Conservation (phyloP, 257 asterid genomes). For the Lycium barbarum region DNA sequence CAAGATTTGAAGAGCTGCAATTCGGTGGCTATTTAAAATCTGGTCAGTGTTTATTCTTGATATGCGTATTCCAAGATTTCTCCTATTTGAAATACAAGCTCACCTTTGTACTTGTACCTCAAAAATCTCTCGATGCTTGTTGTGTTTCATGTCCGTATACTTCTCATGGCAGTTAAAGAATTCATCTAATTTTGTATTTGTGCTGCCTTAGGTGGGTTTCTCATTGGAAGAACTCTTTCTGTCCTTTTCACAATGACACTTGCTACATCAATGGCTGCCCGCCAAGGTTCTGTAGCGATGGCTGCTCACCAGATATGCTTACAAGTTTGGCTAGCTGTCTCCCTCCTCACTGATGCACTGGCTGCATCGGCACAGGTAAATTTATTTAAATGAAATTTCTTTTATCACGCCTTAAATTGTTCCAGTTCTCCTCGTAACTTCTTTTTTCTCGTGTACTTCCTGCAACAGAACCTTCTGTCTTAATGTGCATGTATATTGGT, state of each 20-base stretch:
- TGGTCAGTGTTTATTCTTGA: conserved; percentile 51
- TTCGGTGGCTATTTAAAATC: conserved; percentile 88
- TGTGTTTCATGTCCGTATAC: background rate
- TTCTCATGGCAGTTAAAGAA: conserved; percentile 1
- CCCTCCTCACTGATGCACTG: conserved; percentile 93
- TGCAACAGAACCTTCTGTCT: conserved; percentile 6
- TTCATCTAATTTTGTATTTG: conserved; percentile 18
- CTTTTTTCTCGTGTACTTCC: conserved; percentile 14
- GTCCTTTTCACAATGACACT: conserved; percentile 85
- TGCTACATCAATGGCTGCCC: conserved; percentile 98
- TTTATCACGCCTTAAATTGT: background rate
- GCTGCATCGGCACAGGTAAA: conserved; percentile 90
- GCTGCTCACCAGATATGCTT: conserved; percentile 96
- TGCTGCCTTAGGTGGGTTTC: conserved; percentile 73
- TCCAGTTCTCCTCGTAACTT: background rate
- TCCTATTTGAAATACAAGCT: conserved; percentile 2
- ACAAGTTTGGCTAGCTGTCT: conserved; percentile 95
- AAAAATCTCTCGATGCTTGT: background rate
- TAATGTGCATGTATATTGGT: background rate
- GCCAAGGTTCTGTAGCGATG: conserved; percentile 93
- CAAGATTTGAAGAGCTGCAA: conserved; percentile 75
- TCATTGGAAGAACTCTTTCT: conserved; percentile 91
- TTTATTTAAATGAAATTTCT: conserved; percentile 14
- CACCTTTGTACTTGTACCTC: background rate
- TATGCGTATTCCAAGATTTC: background rate